Conservation (phyloP, 805 yeast species). For the Candida succiphila region DNA sequence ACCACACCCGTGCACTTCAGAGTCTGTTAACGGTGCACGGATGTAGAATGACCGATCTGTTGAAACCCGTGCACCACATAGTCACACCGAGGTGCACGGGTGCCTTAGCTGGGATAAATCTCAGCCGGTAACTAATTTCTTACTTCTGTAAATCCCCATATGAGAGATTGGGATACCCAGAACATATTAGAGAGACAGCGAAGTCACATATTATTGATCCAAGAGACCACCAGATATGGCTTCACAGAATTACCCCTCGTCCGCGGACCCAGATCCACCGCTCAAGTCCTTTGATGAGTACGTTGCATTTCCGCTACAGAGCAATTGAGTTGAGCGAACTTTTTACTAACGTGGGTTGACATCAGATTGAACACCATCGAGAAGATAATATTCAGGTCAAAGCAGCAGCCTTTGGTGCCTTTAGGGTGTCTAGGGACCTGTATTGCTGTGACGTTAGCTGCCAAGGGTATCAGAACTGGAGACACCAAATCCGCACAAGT, state of each 20-base stretch:
- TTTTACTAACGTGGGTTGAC: too few relatives aligned
- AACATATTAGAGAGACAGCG: too few relatives aligned
- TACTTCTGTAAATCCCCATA: too few relatives aligned
- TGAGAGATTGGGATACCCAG: too few relatives aligned
- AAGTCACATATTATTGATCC: not conserved
- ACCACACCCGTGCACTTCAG: too few relatives aligned
- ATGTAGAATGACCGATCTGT: too few relatives aligned
- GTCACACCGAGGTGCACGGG: too few relatives aligned
- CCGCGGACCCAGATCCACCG: slow-evolving; percentile 31
- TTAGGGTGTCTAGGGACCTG: slow-evolving; percentile 70
- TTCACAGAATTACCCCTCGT: slow-evolving; percentile 35
- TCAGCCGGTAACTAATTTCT: too few relatives aligned
- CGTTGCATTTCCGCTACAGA: slow-evolving; percentile 20
- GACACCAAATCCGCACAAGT: slow-evolving; percentile 68
- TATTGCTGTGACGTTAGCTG: slow-evolving; percentile 74
- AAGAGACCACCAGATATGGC: slow-evolving; percentile 17
- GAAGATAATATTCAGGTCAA: slow-evolving; percentile 51
- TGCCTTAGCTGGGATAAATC: too few relatives aligned
- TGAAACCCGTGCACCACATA: too few relatives aligned
- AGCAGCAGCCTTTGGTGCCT: slow-evolving; percentile 87
- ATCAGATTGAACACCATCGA: slow-evolving; percentile 38
- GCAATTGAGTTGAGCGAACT: not conserved
- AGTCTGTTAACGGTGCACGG: too few relatives aligned
- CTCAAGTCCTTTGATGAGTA: slow-evolving; percentile 33
- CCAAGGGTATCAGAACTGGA: slow-evolving; percentile 63